A percentile compares a stretch with the other conserved stretches of the same genome.
These are phyloP conservation scores for Wakefieldia striispora DNA, from an alignment of 768 basidiomycete species.

Conservation along the genomic window DNA sequence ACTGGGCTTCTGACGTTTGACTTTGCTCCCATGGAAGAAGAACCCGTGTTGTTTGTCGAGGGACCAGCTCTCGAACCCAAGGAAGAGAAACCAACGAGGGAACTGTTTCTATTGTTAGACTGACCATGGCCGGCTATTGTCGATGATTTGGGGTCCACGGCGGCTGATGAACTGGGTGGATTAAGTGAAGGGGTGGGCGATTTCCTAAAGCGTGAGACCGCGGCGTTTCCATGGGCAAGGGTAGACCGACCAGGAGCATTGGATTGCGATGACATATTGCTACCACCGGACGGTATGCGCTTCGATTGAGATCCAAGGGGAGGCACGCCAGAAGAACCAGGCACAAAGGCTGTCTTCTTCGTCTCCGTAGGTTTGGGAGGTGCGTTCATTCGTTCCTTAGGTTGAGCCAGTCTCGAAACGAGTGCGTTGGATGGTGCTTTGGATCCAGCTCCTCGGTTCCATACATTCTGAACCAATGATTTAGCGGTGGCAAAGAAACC, in stretches of 20 bases:
- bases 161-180: constrained; percentile 7
- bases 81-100: constrained; percentile 33
- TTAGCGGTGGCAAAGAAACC: constrained; percentile 73
- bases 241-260: constrained; percentile 9
- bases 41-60: constrained; percentile 16
- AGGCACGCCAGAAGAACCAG: constrained; percentile 23
- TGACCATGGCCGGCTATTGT: constrained; percentile 20
- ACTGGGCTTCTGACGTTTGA: constrained; percentile 14
- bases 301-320: constrained; percentile 19
- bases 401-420: constrained; percentile 24
- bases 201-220: constrained; percentile 18
- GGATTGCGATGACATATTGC: constrained; percentile 4
- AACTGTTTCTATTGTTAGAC: constrained; percentile 16
- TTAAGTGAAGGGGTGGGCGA: constrained; percentile 21
- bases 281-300: constrained; percentile 15
- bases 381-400: constrained; percentile 14
- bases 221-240: constrained; percentile 7
- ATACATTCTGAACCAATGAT: constrained; percentile 68
- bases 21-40: constrained; percentile 31
- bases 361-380: constrained; percentile 5
- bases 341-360: constrained; percentile 21
- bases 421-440: constrained; percentile 28
- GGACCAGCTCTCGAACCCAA: constrained; percentile 37
- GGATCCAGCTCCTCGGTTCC: constrained; percentile 53
- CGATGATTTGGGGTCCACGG: constrained; percentile 11